Evolutionary conservation across 805 yeast genomes (phyloP), one percentile per base, ranked within the genome.

Genomic region (Vanderwaltozyma tropicalis): DNA sequence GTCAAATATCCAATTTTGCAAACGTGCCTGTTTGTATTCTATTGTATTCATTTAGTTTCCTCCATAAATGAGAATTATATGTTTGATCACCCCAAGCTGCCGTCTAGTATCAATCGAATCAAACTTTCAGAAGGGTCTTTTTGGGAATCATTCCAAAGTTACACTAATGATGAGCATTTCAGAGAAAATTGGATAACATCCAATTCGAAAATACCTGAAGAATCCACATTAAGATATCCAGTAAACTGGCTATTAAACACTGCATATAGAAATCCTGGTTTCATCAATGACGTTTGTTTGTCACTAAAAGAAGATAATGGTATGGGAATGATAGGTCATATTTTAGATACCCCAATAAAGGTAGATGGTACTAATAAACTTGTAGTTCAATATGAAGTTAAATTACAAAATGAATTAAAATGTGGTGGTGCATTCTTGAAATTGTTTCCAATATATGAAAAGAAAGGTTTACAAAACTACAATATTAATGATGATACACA

Each of bases 341-440:
- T 66, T 43, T 67, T 88, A 39, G 74, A 74, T 15, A 40, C 57
- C 19, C 71, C 78, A 2, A 68, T 87, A 38, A 71, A 72, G 54
- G n/a, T 41, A 17, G 78, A 78, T 59, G 71, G 65, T 9, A 70
- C 69, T 47, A 65, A 74, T 39, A 77, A 84, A 12, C 65, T 88
- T 45, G 95, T 88, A 6, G 63, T 86, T 28, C 96, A 88, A 62
- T 88, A 85, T 60, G 96, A 88, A 61, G 84, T 85, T 40, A 87
- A 87, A 62, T 63, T 79, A 32, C 95, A 88, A 63, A 68, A 80
- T 31, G 85, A 83, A 5, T 64, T 87, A 39, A 67, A 67, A 29
- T 88, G 96, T 61, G 94, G 95, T 32, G 96, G 96, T 39, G 89
- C 94, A 1, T 88, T 88, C 62, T 58, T 88, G 47, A 88, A 88